Percentiles rank a stretch among this genome's conserved stretches.
phyloP scores from a whole-genome alignment of 2,329 filamentous ascomycete species.

The Claviceps sp. region DNA sequence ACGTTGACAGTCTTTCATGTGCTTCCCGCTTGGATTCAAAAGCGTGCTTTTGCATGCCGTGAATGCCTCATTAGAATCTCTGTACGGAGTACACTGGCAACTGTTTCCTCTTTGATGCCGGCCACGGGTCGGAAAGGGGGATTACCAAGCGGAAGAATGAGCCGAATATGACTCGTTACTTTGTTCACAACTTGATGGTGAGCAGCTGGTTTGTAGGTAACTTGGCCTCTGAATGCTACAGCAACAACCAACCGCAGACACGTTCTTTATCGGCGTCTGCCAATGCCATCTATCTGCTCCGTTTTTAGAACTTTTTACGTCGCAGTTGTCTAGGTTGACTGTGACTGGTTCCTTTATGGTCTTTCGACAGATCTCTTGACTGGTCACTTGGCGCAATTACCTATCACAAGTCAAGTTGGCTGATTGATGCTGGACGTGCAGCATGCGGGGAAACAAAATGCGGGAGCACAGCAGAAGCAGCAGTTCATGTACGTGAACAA shows the following conservation, averaged over 20 bases:
- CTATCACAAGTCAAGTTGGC: no score
- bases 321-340: no score
- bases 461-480: no score
- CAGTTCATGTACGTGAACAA: no score
- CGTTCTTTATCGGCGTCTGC: no score
- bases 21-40: background rate
- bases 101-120: background rate
- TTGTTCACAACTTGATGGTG: background rate
- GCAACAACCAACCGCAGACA: background rate
- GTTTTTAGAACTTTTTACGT: no score
- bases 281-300: no score
- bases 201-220: background rate
- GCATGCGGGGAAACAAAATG: no score
- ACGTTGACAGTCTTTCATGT: background rate
- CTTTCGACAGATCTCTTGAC: no score
- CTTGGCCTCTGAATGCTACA: background rate
- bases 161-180: background rate
- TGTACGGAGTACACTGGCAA: background rate
- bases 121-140: background rate
- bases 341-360: no score
- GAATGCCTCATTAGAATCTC: background rate
- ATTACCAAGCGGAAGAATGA: background rate
- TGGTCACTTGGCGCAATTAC: no score
- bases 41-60: background rate
- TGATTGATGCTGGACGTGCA: no score